These are phyloP conservation scores for Nephelium lappaceum DNA, from an alignment of 345 rosid genomes.

Conservation along the genomic window DNA sequence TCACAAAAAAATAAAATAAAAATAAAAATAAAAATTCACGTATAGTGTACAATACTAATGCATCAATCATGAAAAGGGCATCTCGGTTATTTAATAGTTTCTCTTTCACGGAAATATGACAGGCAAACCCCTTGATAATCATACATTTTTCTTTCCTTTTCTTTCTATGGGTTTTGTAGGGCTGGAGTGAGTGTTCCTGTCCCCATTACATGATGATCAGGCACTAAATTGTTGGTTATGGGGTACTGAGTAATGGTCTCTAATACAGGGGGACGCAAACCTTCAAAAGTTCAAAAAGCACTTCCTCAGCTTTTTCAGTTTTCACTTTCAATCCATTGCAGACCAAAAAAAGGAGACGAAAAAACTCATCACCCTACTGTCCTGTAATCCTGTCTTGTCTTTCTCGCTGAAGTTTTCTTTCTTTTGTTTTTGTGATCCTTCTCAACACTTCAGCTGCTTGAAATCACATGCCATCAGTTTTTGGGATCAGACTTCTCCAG, in stretches of 20 bases:
- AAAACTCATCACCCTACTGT: conserved; percentile 20
- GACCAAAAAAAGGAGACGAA: conserved; percentile 21
- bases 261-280: conserved; percentile 26
- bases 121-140: not conserved
- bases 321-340: conserved; percentile 30
- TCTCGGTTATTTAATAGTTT: not conserved
- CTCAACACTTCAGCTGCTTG: not conserved
- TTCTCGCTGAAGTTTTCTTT: conserved; percentile 9
- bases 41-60: too few species aligned
- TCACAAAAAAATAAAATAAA: too few species aligned
- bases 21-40: too few species aligned
- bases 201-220: conserved; percentile 9
- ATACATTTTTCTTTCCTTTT: not conserved
- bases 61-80: conserved; percentile 4
- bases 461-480: conserved; percentile 16
- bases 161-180: not conserved
- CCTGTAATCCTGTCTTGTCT: conserved; percentile 8
- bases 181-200: conserved; percentile 1
- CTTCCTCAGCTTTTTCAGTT: conserved; percentile 22
- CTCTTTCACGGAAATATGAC: conserved; percentile 5
- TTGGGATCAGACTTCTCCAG: too few species aligned
- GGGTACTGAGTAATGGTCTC: conserved; percentile 25
- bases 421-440: not conserved
- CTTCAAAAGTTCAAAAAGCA: conserved; percentile 42
- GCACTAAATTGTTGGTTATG: conserved; percentile 22